phyloP scores from a whole-genome alignment of 1,139 yeast genomes.

The Pneumocystis murina region DNA sequence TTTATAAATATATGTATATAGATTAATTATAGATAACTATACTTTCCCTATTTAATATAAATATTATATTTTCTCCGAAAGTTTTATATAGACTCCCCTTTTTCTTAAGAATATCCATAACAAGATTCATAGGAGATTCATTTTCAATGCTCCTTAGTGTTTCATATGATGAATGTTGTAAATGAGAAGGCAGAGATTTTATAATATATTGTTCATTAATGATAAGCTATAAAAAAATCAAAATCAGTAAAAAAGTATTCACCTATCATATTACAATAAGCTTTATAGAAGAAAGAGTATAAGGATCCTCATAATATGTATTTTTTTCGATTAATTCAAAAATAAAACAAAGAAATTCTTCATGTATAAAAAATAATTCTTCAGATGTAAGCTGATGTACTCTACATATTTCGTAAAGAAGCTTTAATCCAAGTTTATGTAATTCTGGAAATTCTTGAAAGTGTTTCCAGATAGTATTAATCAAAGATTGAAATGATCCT shows the following conservation, averaged over 20 bases:
- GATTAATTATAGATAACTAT: background rate
- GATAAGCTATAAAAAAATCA: constrained; percentile 27
- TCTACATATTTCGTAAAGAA: constrained; percentile 40
- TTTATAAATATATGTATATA: background rate
- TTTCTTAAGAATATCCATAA: constrained; percentile 14
- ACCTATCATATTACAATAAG: constrained; percentile 26
- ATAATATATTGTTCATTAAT: constrained; percentile 79
- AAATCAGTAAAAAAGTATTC: background rate
- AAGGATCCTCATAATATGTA: constrained; percentile 40
- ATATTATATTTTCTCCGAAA: constrained; percentile 41
- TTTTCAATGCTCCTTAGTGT: constrained; percentile 9
- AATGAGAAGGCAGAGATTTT: constrained; percentile 33
- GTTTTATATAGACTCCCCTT: constrained; percentile 26
- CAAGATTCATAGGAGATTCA: constrained; percentile 13
- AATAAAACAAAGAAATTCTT: constrained; percentile 31
- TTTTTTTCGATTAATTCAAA: constrained; percentile 36
- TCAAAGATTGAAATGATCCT: constrained; percentile 34
- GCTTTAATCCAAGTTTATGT: constrained; percentile 34
- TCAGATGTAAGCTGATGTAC: constrained; percentile 31
- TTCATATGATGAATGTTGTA: constrained; percentile 8
- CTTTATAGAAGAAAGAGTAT: constrained; percentile 58
- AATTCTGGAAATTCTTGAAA: constrained; percentile 18
- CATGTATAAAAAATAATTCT: constrained; percentile 24
- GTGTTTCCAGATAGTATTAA: constrained; percentile 27
- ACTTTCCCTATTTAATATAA: constrained; percentile 62